Evolutionary conservation across 306 rosid genomes (phyloP), one percentile per base, ranked within the genome.

Genomic region (Quercus parvula): DNA sequence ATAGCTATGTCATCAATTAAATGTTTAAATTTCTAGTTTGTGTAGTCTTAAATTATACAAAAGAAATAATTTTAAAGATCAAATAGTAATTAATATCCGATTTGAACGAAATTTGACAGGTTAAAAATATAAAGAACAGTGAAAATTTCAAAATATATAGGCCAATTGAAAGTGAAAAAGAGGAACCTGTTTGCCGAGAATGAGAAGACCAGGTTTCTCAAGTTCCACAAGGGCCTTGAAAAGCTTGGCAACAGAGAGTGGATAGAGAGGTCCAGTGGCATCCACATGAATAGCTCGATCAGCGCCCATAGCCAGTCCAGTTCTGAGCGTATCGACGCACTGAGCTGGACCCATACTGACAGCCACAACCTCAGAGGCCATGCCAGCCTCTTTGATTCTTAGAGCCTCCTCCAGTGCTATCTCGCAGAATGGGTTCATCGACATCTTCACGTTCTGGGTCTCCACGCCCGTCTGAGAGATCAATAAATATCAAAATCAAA

Each of bases 371-470:
- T 96, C 98, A 0, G 96, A 89, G 25, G 97, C 99, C 85, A 89
- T 63, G 11, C 93, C 92, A 6, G 92, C 78, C 74, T 96, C 97
- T 74, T 79, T 93, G 49, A 93, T 89, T 13, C 99, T 85, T 56
- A 95, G 94, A 3, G 99, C 98, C 78, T 95, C 98, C 81, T 95
- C 98, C 6, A 93, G 83, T 2, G 97, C 99, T 28, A 95, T 95
- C 91, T 95, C 99, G 58, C 97, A 93, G 76, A 95, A 95, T 25
- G 99, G 98, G 79, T 95, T 95, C 97, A 95, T 95, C 38, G 99
- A 95, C 99, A 96, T 96, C 78, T 96, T 95, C 89, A 96, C 96
- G 79, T 93, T 96, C 83, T 96, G 94, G 77, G 96, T 96, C 80
- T 91, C 99, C 51, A 96, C 98, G 28, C 94, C 98, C 12, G 87